Evolutionary conservation across 225 moss, liverwort and hornwort species (phyloP).

Genomic region (Lunularia cruciata): DNA sequence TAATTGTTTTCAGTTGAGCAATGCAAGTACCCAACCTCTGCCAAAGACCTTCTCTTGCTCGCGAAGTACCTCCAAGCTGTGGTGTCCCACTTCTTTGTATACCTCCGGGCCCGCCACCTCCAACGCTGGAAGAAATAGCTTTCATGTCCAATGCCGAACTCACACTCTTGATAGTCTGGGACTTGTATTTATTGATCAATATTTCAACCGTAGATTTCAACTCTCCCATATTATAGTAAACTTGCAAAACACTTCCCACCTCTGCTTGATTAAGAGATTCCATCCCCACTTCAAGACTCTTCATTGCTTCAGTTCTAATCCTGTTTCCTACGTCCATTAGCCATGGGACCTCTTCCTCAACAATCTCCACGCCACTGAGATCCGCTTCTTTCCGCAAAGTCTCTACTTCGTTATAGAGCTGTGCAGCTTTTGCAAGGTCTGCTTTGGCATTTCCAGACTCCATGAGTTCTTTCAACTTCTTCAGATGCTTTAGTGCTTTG

Average conservation of each 20-base stretch:
- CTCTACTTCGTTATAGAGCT: conserved; percentile 85
- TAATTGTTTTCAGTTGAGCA: conserved; percentile 75
- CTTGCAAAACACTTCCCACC: conserved; percentile 92
- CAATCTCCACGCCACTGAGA: conserved; percentile 75
- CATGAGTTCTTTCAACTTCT: conserved; percentile 81
- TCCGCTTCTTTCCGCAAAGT: conserved; percentile 73
- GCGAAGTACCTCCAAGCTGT: conserved; percentile 63
- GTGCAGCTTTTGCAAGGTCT: conserved; percentile 89
- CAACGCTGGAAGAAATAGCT: conserved; percentile 86
- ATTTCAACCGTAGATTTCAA: conserved; percentile 84
- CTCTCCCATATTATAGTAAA: conserved; percentile 98
- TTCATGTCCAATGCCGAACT: conserved; percentile 95
- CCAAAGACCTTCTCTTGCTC: conserved; percentile 96
- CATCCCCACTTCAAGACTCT: conserved; percentile 87
- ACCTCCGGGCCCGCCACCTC: conserved; percentile 69
- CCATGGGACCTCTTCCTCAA: conserved; percentile 87
- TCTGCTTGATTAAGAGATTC: conserved; percentile 94
- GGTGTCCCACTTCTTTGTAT: conserved; percentile 77
- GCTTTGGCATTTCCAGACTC: conserved; percentile 65
- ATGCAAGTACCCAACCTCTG: conserved; percentile 80
- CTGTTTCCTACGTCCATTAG: conserved; percentile 76
- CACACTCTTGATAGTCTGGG: conserved; percentile 71
- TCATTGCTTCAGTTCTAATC: conserved; percentile 84
- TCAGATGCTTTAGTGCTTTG: conserved; percentile 77
- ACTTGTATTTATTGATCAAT: conserved; percentile 79